Evolutionary conservation across 129 eudicot genomes (phyloP), one percentile per base, ranked within the genome.

Genomic region (Lactuca saligna): DNA sequence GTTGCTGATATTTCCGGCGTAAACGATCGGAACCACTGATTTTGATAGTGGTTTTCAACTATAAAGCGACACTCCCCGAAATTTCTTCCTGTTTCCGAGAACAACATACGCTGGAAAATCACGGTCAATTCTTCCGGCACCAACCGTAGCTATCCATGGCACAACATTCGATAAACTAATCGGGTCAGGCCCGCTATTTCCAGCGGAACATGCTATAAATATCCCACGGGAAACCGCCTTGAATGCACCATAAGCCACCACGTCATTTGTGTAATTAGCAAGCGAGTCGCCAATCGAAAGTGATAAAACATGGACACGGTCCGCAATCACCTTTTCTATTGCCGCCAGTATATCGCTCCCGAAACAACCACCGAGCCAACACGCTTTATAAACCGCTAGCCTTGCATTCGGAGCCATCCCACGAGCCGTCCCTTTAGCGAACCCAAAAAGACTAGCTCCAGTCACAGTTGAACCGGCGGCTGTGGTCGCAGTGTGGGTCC

Each of bases 141-240:
- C 95, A 0, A 87, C 95, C 3, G 95, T 87, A 55, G 84, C 73
- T 74, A 88, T 82, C 95, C 95, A 88, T 8, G 95, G 95, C 8
- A 88, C 95, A 14, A 82, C 88, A 31, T 88, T 88, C 6, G 88
- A 84, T 63, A 82, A 8, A 69, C 77, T 82, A 12, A 69, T 71
- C 17, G 90, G 60, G 35, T 71, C 64, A 5, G 95, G 95, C 33
- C 95, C 91, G 4, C 79, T 78, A 57, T 88, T 88, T n/a, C 95
- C 95, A 0, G 91, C 95, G 4, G 95, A 80, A 67, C 86, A 80
- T 5, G 95, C 85, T 8, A 88, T 81, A 8, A 88, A 70, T 44
- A 88, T 80, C 50, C 95, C 95, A 17, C 69, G 75, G 7, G 78
- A 39, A 60, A 72, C 66, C 5, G 95, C 95, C 8, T 78, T 66